These are phyloP conservation scores for Mortierella sp. DNA, from an alignment of 371 early-diverging fungal genomes.

Conservation along the genomic window DNA sequence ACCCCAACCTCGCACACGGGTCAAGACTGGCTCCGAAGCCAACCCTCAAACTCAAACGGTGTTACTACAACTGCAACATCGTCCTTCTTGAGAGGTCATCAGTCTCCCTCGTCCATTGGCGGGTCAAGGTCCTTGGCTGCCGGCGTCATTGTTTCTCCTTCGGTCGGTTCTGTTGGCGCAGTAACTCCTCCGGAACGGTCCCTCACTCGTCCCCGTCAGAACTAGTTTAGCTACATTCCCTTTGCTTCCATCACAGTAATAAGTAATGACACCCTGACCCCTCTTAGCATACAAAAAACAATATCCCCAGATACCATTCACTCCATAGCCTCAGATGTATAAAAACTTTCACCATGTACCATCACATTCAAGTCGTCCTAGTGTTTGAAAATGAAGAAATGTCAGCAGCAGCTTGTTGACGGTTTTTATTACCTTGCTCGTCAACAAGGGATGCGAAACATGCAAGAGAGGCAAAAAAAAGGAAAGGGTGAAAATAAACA, in stretches of 20 bases:
- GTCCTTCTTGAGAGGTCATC: neutral
- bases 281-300: neutral
- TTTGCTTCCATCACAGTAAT: neutral
- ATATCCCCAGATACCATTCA: neutral
- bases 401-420: neutral
- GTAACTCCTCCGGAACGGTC: constrained; percentile 2
- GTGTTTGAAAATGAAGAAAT: neutral
- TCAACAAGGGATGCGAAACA: neutral
- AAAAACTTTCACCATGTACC: neutral
- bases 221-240: neutral
- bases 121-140: neutral
- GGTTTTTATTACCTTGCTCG: neutral
- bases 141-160: neutral
- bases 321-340: neutral
- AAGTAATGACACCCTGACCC: neutral
- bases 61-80: neutral
- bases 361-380: neutral
- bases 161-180: neutral
- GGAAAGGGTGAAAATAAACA: neutral
- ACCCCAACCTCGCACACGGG: neutral
- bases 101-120: neutral
- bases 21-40: constrained; percentile 12
- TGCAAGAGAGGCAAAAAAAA: neutral
- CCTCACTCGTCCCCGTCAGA: neutral
- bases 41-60: neutral